Conservation (phyloP, 208 protist genomes). For the Trypanosomatidae sp. region DNA sequence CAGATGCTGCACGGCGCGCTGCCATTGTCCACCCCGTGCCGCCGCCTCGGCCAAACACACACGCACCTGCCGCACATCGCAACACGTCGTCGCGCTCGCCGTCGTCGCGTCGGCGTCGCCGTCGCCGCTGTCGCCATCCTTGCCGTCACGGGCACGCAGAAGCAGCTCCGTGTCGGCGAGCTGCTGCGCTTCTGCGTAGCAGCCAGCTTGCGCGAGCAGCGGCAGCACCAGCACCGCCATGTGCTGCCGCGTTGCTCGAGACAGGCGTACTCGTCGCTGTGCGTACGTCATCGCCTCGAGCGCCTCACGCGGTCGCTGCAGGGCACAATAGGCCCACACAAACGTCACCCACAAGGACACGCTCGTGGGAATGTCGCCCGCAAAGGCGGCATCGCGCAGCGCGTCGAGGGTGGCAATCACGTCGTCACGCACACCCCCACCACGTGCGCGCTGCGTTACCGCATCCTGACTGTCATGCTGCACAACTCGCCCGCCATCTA, state of each 20-base stretch:
- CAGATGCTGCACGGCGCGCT: constrained; percentile 9
- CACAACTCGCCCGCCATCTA: not conserved
- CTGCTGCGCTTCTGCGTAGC: constrained; percentile 16
- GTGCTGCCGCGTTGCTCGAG: constrained; percentile 36
- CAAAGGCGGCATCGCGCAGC: constrained; percentile 54
- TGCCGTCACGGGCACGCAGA: not conserved
- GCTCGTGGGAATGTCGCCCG: constrained; percentile 38
- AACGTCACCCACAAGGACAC: constrained; percentile 58
- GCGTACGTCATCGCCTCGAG: constrained; percentile 44
- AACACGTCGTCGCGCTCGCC: not conserved
- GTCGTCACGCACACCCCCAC: not conserved
- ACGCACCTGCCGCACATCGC: constrained; percentile 12
- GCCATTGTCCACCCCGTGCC: constrained; percentile 39
- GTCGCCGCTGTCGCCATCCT: not conserved
- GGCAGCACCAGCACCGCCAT: constrained; percentile 53
- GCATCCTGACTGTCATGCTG: no score
- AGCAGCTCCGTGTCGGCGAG: constrained; percentile 25
- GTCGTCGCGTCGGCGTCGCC: no score
- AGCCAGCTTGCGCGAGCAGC: constrained; percentile 27
- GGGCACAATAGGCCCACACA: constrained; percentile 50
- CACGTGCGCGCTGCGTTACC: not conserved
- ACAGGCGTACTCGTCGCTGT: constrained; percentile 23
- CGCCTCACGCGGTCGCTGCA: constrained; percentile 22
- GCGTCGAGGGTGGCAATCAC: constrained; percentile 16
- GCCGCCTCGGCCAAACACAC: constrained; percentile 60